phyloP scores from a whole-genome alignment of 805 yeast species.

The Teunomyces barrocoloradensis region DNA sequence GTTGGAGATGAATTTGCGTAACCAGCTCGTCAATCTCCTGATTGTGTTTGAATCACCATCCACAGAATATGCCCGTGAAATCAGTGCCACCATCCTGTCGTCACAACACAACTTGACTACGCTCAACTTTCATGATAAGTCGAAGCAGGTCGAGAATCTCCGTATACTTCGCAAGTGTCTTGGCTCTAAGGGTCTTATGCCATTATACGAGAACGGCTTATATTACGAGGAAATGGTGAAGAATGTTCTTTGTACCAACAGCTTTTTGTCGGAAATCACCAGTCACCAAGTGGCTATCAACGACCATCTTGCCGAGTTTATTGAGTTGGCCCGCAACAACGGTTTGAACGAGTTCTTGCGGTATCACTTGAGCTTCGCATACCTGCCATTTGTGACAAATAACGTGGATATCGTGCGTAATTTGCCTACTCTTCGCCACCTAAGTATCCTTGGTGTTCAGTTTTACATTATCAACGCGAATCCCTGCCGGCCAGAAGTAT shows the following conservation, averaged over 20 bases:
- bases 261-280: conserved; percentile 5
- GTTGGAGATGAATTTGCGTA: conserved; percentile 5
- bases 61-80: conserved; percentile 6
- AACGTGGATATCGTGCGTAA: conserved; percentile 7
- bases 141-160: conserved; percentile 13
- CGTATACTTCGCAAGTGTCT: conserved; percentile 13
- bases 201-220: conserved; percentile 13
- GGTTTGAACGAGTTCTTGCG: conserved; percentile 10
- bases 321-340: conserved; percentile 3
- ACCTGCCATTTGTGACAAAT: conserved; percentile 10
- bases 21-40: conserved; percentile 11
- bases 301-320: conserved; percentile 10
- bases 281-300: conserved; percentile 5
- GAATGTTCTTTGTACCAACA: conserved; percentile 5
- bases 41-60: conserved; percentile 15
- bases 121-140: conserved; percentile 16
- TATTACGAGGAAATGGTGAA: conserved; percentile 7
- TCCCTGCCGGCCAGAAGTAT: conserved; percentile 1
- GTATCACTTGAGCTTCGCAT: conserved; percentile 10
- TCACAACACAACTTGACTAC: conserved; percentile 11
- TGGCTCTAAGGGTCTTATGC: conserved; percentile 5
- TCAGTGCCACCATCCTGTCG: conserved; percentile 7
- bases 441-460: conserved; percentile 3
- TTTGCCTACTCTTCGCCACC: background rate
- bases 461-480: background rate